These are phyloP conservation scores for Seiridium unicorne DNA, from an alignment of 2,329 filamentous ascomycete species.

Conservation along the genomic window DNA sequence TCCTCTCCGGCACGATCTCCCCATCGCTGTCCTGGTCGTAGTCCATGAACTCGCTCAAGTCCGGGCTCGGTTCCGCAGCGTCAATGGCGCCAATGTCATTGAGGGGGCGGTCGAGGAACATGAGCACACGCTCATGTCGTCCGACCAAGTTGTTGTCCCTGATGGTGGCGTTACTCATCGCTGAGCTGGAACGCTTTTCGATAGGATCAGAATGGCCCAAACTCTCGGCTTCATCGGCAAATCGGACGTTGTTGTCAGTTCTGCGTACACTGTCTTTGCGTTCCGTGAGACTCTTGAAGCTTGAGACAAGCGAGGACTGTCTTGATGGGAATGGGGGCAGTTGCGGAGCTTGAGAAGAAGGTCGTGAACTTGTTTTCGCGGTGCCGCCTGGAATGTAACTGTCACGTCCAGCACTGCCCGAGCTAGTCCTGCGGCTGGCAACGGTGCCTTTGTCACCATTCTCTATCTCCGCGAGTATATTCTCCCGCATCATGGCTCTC, in stretches of 20 bases:
- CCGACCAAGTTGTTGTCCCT: not conserved
- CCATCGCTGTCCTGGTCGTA: constrained; percentile 25
- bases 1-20: constrained; percentile 12
- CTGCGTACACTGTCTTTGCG: not conserved
- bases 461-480: constrained; percentile 40
- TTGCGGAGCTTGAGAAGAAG: not conserved
- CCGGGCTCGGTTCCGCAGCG: constrained; percentile 21
- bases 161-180: not conserved
- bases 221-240: not conserved
- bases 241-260: constrained; percentile 5
- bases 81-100: constrained; percentile 22
- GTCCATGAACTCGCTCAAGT: constrained; percentile 11
- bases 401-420: not conserved
- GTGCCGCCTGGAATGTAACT: not conserved
- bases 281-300: constrained; percentile 5
- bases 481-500: constrained; percentile 54
- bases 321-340: not conserved
- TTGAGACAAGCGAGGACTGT: constrained; percentile 1
- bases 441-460: constrained; percentile 22
- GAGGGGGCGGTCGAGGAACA: constrained; percentile 29
- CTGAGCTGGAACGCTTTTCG: not conserved
- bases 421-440: not conserved
- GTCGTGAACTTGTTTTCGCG: not conserved
- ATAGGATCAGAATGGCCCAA: not conserved
- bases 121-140: constrained; percentile 25